Percentiles rank a stretch among this genome's conserved stretches.
These are phyloP conservation scores for Jaapia argillacea DNA, from an alignment of 768 basidiomycete genomes.

Conservation along the genomic window DNA sequence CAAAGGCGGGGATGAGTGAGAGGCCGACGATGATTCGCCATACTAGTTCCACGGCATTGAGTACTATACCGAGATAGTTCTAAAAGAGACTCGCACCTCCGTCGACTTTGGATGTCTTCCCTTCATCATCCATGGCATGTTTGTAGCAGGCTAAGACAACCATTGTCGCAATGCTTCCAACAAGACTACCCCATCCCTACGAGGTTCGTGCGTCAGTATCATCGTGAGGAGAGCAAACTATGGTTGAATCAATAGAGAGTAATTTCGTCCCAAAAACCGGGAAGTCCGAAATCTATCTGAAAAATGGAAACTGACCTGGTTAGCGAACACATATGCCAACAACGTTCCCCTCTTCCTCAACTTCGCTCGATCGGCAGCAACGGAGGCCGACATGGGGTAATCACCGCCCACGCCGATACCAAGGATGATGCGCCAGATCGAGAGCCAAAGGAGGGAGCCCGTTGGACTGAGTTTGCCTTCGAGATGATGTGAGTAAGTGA, in stretches of 20 bases:
- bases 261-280: too few relatives aligned
- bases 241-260: too few relatives aligned
- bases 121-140: constrained; percentile 46
- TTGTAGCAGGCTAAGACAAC: constrained; percentile 58
- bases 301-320: constrained; percentile 28
- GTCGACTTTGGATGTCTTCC: constrained; percentile 54
- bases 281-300: not conserved
- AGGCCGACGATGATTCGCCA: constrained; percentile 76
- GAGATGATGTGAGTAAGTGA: too few relatives aligned
- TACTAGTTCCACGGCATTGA: constrained; percentile 15
- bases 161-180: constrained; percentile 52
- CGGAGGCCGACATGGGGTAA: constrained; percentile 67
- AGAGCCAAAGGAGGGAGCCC: constrained; percentile 48
- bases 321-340: constrained; percentile 65
- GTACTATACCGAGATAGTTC: not conserved
- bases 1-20: constrained; percentile 67
- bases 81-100: constrained; percentile 20
- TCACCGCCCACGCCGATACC: constrained; percentile 76
- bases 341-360: constrained; percentile 61
- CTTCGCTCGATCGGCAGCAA: constrained; percentile 57
- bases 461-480: constrained; percentile 44
- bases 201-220: not conserved
- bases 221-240: too few relatives aligned
- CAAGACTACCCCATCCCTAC: constrained; percentile 59
- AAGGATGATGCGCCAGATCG: constrained; percentile 58